Percentiles rank a stretch among this genome's conserved stretches.
Conservation (phyloP, 2,329 filamentous ascomycete genomes). For the Juglanconis sp. region DNA sequence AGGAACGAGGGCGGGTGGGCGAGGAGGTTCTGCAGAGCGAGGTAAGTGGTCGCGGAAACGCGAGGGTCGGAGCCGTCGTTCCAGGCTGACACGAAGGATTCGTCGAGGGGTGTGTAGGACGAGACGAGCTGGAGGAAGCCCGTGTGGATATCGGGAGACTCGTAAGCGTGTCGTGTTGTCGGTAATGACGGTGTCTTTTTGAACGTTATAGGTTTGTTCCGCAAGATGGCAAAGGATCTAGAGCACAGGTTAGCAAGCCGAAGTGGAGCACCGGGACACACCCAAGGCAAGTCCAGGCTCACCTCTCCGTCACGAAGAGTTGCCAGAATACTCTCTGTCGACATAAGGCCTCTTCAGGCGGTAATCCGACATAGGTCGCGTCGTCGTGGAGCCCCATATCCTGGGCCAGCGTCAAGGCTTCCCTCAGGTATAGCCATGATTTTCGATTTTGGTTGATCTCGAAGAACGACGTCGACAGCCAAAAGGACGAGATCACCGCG, state of each 20-base stretch:
- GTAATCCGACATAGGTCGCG: slow-evolving; percentile 45
- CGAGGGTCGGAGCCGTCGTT: slow-evolving; percentile 50
- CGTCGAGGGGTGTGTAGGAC: slow-evolving; percentile 61
- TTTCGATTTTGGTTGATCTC: slow-evolving; percentile 60
- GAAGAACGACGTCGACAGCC: slow-evolving; percentile 59
- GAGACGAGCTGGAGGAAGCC: slow-evolving; percentile 60
- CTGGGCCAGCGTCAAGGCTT: slow-evolving; percentile 58
- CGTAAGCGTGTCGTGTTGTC: slow-evolving; percentile 49
- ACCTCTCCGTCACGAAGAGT: slow-evolving; percentile 60
- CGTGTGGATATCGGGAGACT: slow-evolving; percentile 48
- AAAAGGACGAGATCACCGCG: slow-evolving; percentile 61
- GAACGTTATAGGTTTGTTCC: slow-evolving; percentile 61
- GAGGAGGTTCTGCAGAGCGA: slow-evolving; percentile 33
- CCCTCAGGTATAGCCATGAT: slow-evolving; percentile 60
- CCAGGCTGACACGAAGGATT: slow-evolving; percentile 62
- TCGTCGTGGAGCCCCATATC: slow-evolving; percentile 59
- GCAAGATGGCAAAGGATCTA: slow-evolving; percentile 56
- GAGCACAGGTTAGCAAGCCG: background rate
- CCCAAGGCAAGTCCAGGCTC: slow-evolving; percentile 8
- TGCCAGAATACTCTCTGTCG: slow-evolving; percentile 60
- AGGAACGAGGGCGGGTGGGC: slow-evolving; percentile 32
- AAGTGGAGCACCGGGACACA: slow-evolving; percentile 25
- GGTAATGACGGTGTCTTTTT: slow-evolving; percentile 56
- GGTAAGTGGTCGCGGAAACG: slow-evolving; percentile 32
- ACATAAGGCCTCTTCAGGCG: slow-evolving; percentile 50